Conservation (phyloP, 108 stramenopile species). For the Licmophora abbreviata region DNA sequence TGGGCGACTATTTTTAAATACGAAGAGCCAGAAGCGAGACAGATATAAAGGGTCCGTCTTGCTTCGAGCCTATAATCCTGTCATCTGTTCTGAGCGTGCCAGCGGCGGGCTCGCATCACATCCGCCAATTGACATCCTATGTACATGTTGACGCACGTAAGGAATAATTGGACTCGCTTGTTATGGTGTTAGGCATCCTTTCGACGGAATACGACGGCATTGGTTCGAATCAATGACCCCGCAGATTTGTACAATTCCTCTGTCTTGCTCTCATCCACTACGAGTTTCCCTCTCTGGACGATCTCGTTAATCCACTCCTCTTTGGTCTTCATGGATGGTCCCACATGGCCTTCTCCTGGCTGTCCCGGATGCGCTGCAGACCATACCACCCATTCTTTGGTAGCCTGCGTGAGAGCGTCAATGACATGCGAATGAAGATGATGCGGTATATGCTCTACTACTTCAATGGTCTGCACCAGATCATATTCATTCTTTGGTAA, state of each 20-base stretch:
- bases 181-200: too few species aligned
- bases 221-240: neutral
- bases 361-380: conserved; percentile 12
- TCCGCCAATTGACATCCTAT: too few species aligned
- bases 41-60: too few species aligned
- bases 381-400: conserved; percentile 2
- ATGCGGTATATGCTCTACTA: conserved; percentile 10
- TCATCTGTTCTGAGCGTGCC: too few species aligned
- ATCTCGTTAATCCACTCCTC: conserved; percentile 8
- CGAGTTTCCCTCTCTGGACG: neutral
- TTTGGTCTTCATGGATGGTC: conserved; percentile 4
- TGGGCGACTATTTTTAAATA: too few species aligned
- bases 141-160: too few species aligned
- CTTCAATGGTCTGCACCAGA: conserved; percentile 16
- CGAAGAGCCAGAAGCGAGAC: too few species aligned
- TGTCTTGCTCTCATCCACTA: neutral
- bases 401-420: conserved; percentile 6
- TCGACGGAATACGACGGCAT: conserved; percentile 1
- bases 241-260: neutral
- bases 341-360: conserved; percentile 10
- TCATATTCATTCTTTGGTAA: conserved; percentile 7
- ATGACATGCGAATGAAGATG: conserved; percentile 4
- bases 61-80: too few species aligned
- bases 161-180: too few species aligned
- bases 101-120: too few species aligned